phyloP scores from a whole-genome alignment of 208 protist genomes.

The Eutreptiella sp. region DNA sequence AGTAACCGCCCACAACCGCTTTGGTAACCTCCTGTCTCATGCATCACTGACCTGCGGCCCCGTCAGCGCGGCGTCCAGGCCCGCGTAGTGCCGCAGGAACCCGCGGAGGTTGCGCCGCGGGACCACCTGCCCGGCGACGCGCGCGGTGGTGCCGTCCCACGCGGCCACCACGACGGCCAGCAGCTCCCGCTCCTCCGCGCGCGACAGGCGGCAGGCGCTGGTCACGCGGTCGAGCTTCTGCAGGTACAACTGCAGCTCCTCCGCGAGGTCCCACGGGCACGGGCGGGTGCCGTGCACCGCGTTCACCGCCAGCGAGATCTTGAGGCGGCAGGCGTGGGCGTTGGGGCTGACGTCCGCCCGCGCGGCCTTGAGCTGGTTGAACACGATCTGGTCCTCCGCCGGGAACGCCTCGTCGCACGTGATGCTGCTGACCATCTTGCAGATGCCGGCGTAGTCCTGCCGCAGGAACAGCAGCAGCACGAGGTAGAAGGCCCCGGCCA shows the following conservation, averaged over 20 bases:
- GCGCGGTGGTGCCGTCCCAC: too few species aligned
- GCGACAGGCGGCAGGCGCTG: too few species aligned
- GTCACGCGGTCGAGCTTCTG: too few species aligned
- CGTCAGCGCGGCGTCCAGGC: too few species aligned
- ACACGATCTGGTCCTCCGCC: slow-evolving; percentile 32
- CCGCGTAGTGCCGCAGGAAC: too few species aligned
- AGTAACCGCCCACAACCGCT: too few species aligned
- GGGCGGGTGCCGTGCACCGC: slow-evolving; percentile 10
- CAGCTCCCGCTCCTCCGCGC: too few species aligned
- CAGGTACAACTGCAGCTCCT: slow-evolving; percentile 6
- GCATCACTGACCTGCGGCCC: too few species aligned
- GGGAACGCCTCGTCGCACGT: slow-evolving; percentile 34
- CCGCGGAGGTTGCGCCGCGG: too few species aligned
- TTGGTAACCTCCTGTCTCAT: too few species aligned
- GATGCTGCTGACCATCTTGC: neutral
- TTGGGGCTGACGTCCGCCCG: slow-evolving; percentile 36
- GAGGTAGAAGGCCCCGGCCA: slow-evolving; percentile 60
- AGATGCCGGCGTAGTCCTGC: slow-evolving; percentile 11
- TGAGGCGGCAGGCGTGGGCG: slow-evolving; percentile 34
- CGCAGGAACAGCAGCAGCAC: slow-evolving; percentile 12
- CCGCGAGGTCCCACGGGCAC: slow-evolving; percentile 32
- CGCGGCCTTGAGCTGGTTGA: slow-evolving; percentile 11
- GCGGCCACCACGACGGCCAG: too few species aligned
- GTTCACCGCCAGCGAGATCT: slow-evolving; percentile 34
- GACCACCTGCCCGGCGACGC: too few species aligned